Percentiles rank a stretch among this genome's conserved stretches.
Conservation (phyloP, 2,329 filamentous ascomycete genomes). For the Trichophyton equinum region DNA sequence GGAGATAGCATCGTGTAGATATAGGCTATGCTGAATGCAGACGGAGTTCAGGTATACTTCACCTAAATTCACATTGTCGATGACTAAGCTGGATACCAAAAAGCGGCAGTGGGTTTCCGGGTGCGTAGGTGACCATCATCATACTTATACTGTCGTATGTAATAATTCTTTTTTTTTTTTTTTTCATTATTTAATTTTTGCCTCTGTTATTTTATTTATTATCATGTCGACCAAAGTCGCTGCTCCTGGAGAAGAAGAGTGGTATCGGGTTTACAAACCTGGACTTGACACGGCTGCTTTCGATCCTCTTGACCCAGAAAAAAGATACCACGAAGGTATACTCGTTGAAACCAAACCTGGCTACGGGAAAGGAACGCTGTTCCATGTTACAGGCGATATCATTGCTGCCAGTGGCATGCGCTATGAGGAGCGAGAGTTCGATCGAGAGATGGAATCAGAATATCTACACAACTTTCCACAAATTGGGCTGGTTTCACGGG, state of each 20-base stretch:
- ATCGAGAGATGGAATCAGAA: background rate
- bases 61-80: too few relatives aligned
- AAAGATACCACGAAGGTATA: constrained; percentile 12
- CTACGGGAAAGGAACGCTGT: constrained; percentile 4
- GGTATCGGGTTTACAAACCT: constrained; percentile 10
- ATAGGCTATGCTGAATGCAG: too few relatives aligned
- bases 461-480: constrained; percentile 7
- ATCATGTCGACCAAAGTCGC: background rate
- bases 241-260: background rate
- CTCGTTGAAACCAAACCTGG: constrained; percentile 9
- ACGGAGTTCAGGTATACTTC: too few relatives aligned
- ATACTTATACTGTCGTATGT: too few relatives aligned
- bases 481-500: constrained; percentile 9
- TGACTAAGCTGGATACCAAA: too few relatives aligned
- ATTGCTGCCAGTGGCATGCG: constrained; percentile 9
- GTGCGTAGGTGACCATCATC: too few relatives aligned
- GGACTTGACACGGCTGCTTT: constrained; percentile 9
- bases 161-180: background rate
- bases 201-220: background rate
- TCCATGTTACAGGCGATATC: constrained; percentile 14
- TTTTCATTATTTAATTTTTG: background rate
- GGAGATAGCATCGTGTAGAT: too few relatives aligned
- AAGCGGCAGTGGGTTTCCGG: too few relatives aligned
- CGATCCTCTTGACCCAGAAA: constrained; percentile 12
- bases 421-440: constrained; percentile 9